Conservation (phyloP, 768 basidiomycete species). For the Podaxis sp. region DNA sequence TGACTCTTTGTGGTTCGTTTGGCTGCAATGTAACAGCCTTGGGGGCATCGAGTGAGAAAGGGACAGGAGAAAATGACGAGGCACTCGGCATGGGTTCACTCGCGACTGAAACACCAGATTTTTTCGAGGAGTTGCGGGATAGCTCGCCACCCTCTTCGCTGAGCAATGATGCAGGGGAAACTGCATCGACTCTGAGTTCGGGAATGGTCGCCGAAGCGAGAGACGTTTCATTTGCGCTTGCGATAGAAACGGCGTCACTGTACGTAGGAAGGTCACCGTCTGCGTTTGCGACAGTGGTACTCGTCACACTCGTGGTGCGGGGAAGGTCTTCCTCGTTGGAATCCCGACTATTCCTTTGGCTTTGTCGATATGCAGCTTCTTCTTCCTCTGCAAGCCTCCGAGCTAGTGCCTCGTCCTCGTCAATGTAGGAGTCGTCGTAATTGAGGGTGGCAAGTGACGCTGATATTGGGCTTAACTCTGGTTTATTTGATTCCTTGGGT, state of each 20-base stretch:
- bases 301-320: background rate
- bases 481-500: background rate
- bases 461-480: background rate
- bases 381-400: constrained; percentile 42
- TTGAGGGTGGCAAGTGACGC: constrained; percentile 4
- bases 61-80: background rate
- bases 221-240: background rate
- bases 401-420: constrained; percentile 47
- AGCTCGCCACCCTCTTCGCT: background rate
- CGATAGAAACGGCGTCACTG: constrained; percentile 1
- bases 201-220: background rate
- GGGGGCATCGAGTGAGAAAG: background rate
- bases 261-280: constrained; percentile 9
- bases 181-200: constrained; percentile 3
- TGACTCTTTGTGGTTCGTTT: constrained; percentile 9
- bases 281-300: background rate
- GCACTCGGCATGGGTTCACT: background rate
- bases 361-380: constrained; percentile 22
- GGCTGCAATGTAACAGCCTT: background rate
- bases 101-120: background rate
- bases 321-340: background rate
- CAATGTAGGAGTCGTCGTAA: constrained; percentile 18
- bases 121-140: constrained; percentile 6
- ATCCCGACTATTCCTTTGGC: constrained; percentile 7
- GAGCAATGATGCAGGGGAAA: background rate